phyloP scores from a whole-genome alignment of 192 early-diverging fungal genomes.

The Coemansia sp. region DNA sequence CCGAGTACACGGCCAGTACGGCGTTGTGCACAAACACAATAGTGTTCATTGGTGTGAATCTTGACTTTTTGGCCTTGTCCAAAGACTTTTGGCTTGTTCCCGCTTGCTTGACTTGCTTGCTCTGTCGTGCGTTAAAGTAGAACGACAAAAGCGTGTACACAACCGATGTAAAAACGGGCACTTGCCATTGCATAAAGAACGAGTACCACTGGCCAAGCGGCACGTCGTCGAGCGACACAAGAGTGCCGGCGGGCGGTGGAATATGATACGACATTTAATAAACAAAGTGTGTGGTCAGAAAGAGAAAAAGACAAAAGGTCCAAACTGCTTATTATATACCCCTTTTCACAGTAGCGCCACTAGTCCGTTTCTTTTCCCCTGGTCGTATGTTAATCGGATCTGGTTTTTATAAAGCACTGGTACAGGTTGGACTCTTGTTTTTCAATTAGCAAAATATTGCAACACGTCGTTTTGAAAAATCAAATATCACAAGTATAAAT shows the following conservation, averaged over 20 bases:
- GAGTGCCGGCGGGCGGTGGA: constrained; percentile 28
- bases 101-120: background rate
- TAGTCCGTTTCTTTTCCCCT: no score
- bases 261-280: constrained; percentile 11
- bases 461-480: no score
- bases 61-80: constrained; percentile 7
- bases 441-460: no score
- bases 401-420: no score
- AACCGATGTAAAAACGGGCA: constrained; percentile 58
- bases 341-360: no score
- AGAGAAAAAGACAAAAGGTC: no score
- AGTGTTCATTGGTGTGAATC: constrained; percentile 61
- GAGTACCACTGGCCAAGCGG: constrained; percentile 71
- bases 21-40: constrained; percentile 79
- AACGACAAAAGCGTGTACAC: constrained; percentile 55
- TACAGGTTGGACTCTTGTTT: no score
- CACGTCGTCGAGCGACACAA: constrained; percentile 50
- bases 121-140: constrained; percentile 26
- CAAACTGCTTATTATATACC: no score
- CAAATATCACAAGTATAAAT: no score
- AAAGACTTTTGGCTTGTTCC: background rate
- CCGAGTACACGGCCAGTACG: constrained; percentile 68
- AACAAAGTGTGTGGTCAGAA: no score
- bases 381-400: no score
- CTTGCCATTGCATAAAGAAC: constrained; percentile 71